phyloP scores from a whole-genome alignment of 2,329 filamentous ascomycete genomes.

The Scytalidium lignicola region DNA sequence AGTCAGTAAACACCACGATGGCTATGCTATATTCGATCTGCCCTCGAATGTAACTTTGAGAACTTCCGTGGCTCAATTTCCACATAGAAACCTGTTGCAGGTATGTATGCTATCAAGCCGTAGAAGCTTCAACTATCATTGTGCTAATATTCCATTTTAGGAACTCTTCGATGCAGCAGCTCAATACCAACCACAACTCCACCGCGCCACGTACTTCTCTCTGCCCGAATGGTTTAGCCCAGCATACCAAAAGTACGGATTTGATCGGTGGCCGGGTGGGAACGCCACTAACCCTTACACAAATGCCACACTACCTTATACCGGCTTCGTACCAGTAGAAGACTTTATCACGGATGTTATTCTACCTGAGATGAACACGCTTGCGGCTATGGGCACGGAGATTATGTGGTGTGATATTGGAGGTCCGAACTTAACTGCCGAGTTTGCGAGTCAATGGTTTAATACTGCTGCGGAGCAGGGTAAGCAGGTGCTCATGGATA shows the following conservation, averaged over 20 bases:
- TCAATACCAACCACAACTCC: slow-evolving; percentile 8
- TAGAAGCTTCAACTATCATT: neutral
- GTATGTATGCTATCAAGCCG: neutral
- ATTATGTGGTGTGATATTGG: slow-evolving; percentile 46
- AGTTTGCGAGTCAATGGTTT: slow-evolving; percentile 36
- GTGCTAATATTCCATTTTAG: neutral
- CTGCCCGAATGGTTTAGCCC: slow-evolving; percentile 32
- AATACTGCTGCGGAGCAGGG: slow-evolving; percentile 32
- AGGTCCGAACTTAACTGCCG: slow-evolving; percentile 34
- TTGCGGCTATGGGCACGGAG: slow-evolving; percentile 38
- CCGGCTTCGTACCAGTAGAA: slow-evolving; percentile 30
- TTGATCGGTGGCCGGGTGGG: slow-evolving; percentile 5
- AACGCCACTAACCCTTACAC: slow-evolving; percentile 34
- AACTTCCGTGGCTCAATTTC: slow-evolving; percentile 3
- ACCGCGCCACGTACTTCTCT: slow-evolving; percentile 7
- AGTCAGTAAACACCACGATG: slow-evolving; percentile 41
- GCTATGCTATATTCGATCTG: slow-evolving; percentile 38
- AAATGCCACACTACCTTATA: slow-evolving; percentile 33
- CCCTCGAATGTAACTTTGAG: slow-evolving; percentile 19
- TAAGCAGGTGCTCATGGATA: slow-evolving; percentile 49
- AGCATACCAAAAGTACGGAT: slow-evolving; percentile 1
- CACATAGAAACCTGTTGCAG: slow-evolving; percentile 30
- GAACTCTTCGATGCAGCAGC: slow-evolving; percentile 10
- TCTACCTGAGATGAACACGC: slow-evolving; percentile 38
- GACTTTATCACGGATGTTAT: slow-evolving; percentile 38